Evolutionary conservation across 371 early-diverging fungal genomes (phyloP), one percentile per base, ranked within the genome.

Genomic region (Saksenaea vasiformis): DNA sequence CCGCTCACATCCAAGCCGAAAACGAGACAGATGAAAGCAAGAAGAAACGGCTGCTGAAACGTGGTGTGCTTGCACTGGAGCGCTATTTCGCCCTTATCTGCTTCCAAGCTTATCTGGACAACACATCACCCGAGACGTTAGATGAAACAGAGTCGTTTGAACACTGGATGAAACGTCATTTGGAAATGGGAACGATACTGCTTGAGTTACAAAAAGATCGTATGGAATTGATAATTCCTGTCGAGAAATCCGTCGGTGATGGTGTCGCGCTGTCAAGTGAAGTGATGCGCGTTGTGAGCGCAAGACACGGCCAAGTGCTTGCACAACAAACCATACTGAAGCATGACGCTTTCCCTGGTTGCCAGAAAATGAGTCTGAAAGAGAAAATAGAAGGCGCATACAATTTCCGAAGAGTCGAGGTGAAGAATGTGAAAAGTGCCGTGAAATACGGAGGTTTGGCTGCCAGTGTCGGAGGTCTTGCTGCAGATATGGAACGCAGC

Each of bases 351-450:
- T 91, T 90, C 72, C 91, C 89, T 11, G 90, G 90, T 2, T 87
- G 88, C 28, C 91, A 91, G 66, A 87, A 88, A 54, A 73, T 87
- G 69, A 83, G 83, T 24, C 69, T 91, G 35, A 71, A 77, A 36
- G 91, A 91, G 51, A 79, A 89, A 28, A 75, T 91, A 0, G 87
- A 87, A 10, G 91, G 89, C 56, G 88, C 86, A 13, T 87, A 86
- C 53, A 90, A 90, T 51, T 90, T 78, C 62, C 78, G 90, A 24
- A 74, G 84, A 2, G 77, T 90, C 1, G 77, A 79, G 31, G 70
- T 89, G 10, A 67, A 65, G n/a, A 62, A 64, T 11, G 66, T 81
- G 10, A 79, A 80, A 57, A 41, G 57, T 8, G 80, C 87, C 7
- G 72, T 78, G n/a, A 72, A 76, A 5, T 71, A 75, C 31, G 76